Percentiles rank a stretch among this genome's conserved stretches.
Conservation (phyloP, 768 basidiomycete genomes). For the Podaxis mareebaensis region DNA sequence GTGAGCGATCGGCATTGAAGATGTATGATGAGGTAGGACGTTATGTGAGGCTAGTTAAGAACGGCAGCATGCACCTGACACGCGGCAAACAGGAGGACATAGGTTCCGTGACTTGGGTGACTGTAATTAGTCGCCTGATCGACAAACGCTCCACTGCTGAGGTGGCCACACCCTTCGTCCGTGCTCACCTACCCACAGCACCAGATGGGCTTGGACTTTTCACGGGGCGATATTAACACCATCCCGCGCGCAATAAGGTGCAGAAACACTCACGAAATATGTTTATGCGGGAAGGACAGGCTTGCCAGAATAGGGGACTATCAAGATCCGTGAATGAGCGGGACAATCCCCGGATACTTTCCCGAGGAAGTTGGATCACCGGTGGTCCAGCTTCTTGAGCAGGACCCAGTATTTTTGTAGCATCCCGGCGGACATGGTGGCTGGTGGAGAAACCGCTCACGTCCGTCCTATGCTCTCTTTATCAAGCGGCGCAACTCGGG, state of each 20-base stretch:
- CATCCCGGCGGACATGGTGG: not conserved
- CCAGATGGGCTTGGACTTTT: too few relatives aligned
- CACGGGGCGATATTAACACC: too few relatives aligned
- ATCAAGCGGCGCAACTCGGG: too few relatives aligned
- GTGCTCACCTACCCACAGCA: too few relatives aligned
- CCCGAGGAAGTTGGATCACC: not conserved
- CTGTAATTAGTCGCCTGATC: not conserved
- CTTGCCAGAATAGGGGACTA: too few relatives aligned
- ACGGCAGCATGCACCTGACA: conserved; percentile 7
- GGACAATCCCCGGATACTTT: not conserved
- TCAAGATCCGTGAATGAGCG: not conserved
- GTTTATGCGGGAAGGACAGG: too few relatives aligned
- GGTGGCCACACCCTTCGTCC: too few relatives aligned
- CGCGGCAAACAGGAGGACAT: conserved; percentile 2
- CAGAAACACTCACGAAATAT: too few relatives aligned
- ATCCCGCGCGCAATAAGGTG: too few relatives aligned
- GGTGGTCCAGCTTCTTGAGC: not conserved
- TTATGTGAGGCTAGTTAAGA: not conserved
- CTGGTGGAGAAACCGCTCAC: not conserved
- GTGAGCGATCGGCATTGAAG: conserved; percentile 12
- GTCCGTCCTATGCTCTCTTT: not conserved
- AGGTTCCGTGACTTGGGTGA: conserved; percentile 11
- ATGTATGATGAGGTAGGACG: not conserved
- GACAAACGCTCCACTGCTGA: too few relatives aligned
- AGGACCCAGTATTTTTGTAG: not conserved